Base-by-base conservation (phyloP, 1,139 yeast species). In the Taiozyma sp. region DNA sequence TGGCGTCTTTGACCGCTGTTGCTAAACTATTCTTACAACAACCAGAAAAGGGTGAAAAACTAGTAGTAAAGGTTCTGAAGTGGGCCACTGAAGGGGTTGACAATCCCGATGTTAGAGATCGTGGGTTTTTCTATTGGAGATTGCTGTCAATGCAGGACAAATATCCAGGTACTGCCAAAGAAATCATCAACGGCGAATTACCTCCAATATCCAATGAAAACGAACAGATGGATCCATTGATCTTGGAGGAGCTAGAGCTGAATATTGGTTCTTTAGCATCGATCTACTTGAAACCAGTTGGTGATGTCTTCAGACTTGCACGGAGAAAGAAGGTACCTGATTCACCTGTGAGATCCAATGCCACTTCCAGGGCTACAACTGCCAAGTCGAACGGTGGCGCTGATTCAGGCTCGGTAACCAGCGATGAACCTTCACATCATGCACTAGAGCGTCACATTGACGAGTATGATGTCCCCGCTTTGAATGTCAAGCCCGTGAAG, bases 101-200 rank as follows among this genome's bases (percentile, higher is more conserved):
- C 56, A 74, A 82, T 59, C 97, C 97, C 0, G 98, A 91, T 67
- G 70, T 90, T 16, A 76, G 97, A 56, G 96, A 88, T 58, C 70
- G 97, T 45, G 97, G 95, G 0, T 86, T 74, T 62, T 82, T 89
- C 69, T 91, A 91, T 66, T 88, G 96, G 95, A 74, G 96, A 50
- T 66, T 90, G 30, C 69, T 91, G 9, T 80, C 95, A 0, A 65
- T 82, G 0, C 73, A 73, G 44, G 65, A 70, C 58, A 73, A 65
- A 52, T 69, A 49, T 70, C 66, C 66, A 1, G 62, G 59, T 3
- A 56, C 61, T 2, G 66, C 70, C 0, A 78, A 79, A 56, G 74
- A 75, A 45, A 75, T 90, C 19, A 75, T 89, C 8, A 74, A 83
- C 57, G 81, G 82, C 26, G 71, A 73, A 1, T 65, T 81, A 42